Percentiles rank a stretch among this genome's conserved stretches.
Conservation (phyloP, 345 rosid species). For the Erysimum cheiranthoides region DNA sequence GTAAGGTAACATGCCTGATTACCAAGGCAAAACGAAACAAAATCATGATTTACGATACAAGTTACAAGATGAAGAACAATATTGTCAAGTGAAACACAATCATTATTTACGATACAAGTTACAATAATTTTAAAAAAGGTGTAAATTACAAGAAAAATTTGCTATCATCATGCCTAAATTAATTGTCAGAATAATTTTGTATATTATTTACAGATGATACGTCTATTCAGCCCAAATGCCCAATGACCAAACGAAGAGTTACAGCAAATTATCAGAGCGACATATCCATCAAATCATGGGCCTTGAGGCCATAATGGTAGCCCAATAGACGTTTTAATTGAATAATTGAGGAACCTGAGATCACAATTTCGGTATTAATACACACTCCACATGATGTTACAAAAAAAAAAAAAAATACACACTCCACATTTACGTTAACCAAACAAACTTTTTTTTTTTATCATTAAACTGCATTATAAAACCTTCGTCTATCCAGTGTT, state of each 20-base stretch:
- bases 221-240: background rate
- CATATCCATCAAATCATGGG: constrained; percentile 9
- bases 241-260: constrained; percentile 4
- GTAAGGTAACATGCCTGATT: background rate
- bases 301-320: constrained; percentile 4
- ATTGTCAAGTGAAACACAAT: background rate
- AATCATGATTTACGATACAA: background rate
- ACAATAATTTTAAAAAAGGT: no score
- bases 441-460: background rate
- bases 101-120: no score
- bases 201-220: no score
- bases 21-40: background rate
- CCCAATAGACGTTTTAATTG: background rate
- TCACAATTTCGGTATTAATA: background rate
- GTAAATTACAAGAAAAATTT: background rate
- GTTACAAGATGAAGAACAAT: background rate
- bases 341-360: background rate
- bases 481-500: constrained; percentile 24
- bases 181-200: background rate
- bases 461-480: constrained; percentile 24
- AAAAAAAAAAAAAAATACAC: background rate
- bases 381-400: background rate
- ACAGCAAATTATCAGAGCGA: background rate
- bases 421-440: constrained; percentile 14
- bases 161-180: constrained; percentile 11